phyloP scores from a whole-genome alignment of 148 eudicot genomes.

The Nyssa sinensis region DNA sequence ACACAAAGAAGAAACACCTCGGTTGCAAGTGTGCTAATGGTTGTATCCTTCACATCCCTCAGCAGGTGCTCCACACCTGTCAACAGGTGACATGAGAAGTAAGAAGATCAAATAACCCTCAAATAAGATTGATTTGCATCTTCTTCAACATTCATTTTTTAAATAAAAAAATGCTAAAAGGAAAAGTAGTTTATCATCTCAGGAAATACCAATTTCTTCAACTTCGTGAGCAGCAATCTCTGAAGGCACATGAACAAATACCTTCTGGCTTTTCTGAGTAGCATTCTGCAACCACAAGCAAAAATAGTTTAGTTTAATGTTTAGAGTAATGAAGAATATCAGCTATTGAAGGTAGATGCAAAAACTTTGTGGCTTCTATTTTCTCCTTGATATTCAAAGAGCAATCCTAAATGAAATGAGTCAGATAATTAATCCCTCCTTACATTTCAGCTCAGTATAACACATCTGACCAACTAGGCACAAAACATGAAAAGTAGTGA shows the following conservation, averaged over 20 bases:
- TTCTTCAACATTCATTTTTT: neutral
- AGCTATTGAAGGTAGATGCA: neutral
- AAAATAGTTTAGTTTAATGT: constrained; percentile 8
- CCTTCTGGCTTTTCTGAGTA: constrained; percentile 95
- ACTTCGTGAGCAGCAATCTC: constrained; percentile 99
- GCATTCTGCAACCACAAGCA: constrained; percentile 67
- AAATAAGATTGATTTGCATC: neutral
- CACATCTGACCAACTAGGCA: constrained; percentile 1
- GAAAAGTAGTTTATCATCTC: constrained; percentile 8
- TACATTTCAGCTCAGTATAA: neutral
- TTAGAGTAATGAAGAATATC: neutral
- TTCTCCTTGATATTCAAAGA: neutral
- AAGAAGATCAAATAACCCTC: neutral
- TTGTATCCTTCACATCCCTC: constrained; percentile 98
- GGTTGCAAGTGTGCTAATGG: constrained; percentile 92
- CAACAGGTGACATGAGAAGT: neutral
- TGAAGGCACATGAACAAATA: constrained; percentile 88
- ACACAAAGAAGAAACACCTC: constrained; percentile 45
- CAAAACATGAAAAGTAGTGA: neutral
- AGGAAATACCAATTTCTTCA: constrained; percentile 79
- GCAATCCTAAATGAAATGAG: neutral
- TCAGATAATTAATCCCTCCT: neutral
- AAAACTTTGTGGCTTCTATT: neutral
- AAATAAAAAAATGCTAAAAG: neutral
- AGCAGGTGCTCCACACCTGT: constrained; percentile 97